Conservation (phyloP, 2,329 filamentous ascomycete species). For the Daldinia sp. region DNA sequence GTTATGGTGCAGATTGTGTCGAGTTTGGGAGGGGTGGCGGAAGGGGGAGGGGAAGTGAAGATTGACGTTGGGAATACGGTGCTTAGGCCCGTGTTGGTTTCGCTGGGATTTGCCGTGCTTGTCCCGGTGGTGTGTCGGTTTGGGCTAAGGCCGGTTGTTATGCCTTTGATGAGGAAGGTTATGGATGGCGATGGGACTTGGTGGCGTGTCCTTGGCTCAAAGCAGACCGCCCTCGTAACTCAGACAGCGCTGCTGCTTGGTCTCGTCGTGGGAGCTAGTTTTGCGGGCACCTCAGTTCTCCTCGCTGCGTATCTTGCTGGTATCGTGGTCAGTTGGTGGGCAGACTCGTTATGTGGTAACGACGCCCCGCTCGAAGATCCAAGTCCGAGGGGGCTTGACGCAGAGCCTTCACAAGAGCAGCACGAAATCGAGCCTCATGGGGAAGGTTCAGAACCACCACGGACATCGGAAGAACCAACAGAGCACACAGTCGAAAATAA, state of each 20-base stretch:
- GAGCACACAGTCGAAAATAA: neutral
- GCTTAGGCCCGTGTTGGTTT: conserved; percentile 57
- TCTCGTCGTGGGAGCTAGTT: conserved; percentile 60
- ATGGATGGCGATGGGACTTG: neutral
- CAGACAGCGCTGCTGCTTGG: conserved; percentile 61
- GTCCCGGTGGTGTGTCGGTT: conserved; percentile 58
- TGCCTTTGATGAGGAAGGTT: conserved; percentile 2
- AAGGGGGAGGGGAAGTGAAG: conserved; percentile 11
- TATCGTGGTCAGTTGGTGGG: conserved; percentile 67
- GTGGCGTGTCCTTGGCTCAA: conserved; percentile 41
- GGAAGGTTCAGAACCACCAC: neutral
- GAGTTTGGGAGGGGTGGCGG: conserved; percentile 59
- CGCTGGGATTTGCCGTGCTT: conserved; percentile 59
- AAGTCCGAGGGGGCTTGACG: neutral
- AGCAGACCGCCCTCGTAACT: conserved; percentile 52
- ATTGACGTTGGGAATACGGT: conserved; percentile 46
- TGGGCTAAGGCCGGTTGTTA: conserved; percentile 50
- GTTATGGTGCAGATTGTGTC: conserved; percentile 81
- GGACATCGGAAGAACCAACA: neutral
- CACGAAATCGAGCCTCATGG: conserved; percentile 11
- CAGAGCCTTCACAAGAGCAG: neutral
- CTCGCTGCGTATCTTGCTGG: conserved; percentile 71
- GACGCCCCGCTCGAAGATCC: neutral
- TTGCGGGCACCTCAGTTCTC: conserved; percentile 69
- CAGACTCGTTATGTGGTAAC: conserved; percentile 43